Evolutionary conservation across 495 filamentous ascomycete species (phyloP).

Genomic region (Articulospora tetracladia): DNA sequence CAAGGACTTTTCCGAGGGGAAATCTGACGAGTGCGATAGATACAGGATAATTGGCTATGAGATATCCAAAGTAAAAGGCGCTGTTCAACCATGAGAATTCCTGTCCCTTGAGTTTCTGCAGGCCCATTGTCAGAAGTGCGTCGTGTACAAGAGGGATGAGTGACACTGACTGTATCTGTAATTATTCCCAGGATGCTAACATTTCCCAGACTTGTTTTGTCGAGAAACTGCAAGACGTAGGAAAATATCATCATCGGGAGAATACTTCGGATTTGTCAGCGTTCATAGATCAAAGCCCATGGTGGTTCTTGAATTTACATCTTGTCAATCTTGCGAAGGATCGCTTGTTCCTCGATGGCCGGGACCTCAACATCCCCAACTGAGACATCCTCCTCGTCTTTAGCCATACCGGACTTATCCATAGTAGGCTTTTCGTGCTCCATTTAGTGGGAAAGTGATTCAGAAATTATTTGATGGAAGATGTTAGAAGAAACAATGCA

Average conservation of each 20-base stretch:
- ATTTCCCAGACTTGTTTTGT: slow-evolving; percentile 54
- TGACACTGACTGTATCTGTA: slow-evolving; percentile 27
- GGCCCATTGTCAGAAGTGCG: neutral
- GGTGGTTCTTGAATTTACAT: slow-evolving; percentile 9
- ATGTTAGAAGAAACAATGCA: too few species aligned
- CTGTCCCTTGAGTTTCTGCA: slow-evolving; percentile 24
- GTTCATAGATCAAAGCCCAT: too few species aligned
- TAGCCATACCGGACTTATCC: too few species aligned
- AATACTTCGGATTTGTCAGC: slow-evolving; percentile 22
- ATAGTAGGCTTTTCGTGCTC: too few species aligned
- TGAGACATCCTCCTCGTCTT: too few species aligned
- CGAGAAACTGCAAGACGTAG: slow-evolving; percentile 56
- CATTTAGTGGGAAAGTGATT: too few species aligned
- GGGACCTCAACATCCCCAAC: too few species aligned
- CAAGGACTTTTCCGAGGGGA: slow-evolving; percentile 44
- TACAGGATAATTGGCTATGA: slow-evolving; percentile 58
- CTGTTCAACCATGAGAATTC: slow-evolving; percentile 41
- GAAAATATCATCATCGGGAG: slow-evolving; percentile 48
- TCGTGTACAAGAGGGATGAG: neutral
- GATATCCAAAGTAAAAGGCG: slow-evolving; percentile 62
- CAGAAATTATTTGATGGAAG: too few species aligned
- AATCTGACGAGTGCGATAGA: slow-evolving; percentile 51
- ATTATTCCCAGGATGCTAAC: slow-evolving; percentile 52
- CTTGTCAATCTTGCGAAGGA: slow-evolving; percentile 35
- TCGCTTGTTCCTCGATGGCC: slow-evolving; percentile 19